Evolutionary conservation across 2,329 filamentous ascomycete genomes (phyloP).

Genomic region (Fusarium palustre): DNA sequence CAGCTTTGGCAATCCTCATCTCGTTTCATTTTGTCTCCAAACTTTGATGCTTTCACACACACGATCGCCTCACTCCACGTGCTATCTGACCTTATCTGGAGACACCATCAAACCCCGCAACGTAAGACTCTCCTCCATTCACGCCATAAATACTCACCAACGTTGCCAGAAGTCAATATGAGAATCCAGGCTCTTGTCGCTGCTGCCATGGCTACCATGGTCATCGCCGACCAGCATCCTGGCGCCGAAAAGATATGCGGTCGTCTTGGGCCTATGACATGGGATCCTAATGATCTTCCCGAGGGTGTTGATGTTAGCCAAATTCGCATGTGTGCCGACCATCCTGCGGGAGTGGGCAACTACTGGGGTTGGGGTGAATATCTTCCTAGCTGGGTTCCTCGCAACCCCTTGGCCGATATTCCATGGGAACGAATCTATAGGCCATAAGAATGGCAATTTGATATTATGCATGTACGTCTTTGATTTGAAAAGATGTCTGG

Average conservation of each 20-base stretch:
- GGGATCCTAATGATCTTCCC: conserved; percentile 25
- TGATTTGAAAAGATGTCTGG: background rate
- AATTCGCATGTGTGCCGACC: conserved; percentile 27
- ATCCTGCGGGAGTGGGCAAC: conserved; percentile 23
- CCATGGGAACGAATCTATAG: background rate
- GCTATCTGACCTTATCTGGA: background rate
- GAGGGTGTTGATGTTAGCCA: conserved; percentile 6
- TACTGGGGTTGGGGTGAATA: conserved; percentile 35
- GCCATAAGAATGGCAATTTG: background rate
- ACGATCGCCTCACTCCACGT: background rate
- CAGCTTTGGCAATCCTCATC: background rate
- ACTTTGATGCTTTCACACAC: background rate
- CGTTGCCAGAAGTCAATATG: background rate
- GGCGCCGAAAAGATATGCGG: conserved; percentile 22
- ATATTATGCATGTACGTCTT: background rate
- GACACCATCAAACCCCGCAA: background rate
- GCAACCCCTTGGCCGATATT: conserved; percentile 20
- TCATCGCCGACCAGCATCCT: conserved; percentile 17
- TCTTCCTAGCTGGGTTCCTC: conserved; percentile 28
- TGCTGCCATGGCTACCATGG: background rate
- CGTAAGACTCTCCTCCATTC: background rate
- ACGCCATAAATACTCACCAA: background rate
- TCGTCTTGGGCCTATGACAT: conserved; percentile 29
- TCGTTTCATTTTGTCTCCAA: background rate
- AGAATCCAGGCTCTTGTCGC: conserved; percentile 8